Evolutionary conservation across 164 flowering plant genomes (phyloP), one percentile per base, ranked within the genome.

Genomic region (Vitis rupestris): DNA sequence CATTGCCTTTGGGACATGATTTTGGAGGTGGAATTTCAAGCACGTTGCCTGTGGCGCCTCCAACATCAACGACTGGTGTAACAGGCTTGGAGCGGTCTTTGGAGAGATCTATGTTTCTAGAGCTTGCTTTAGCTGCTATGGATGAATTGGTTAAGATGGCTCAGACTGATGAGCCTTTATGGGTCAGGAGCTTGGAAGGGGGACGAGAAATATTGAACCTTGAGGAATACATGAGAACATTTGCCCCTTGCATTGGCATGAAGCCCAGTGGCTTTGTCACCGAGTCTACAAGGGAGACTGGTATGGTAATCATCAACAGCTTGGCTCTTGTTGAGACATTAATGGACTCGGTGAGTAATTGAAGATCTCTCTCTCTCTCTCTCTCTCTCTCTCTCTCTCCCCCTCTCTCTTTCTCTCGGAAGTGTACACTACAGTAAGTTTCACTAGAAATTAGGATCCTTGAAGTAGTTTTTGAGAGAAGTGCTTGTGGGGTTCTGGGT

Each of bases 61-160:
- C 83, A 2, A 23, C 75, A 55, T 27, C 85, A 1, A 54, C 77
- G 3, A 53, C 79, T 1, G 81, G 75, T 50, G 69, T 73, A 17
- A 54, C 76, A 1, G 86, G 83, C 2, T 51, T 86, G 5, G 96
- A 89, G 19, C 79, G 85, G 58, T 83, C 91, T 3, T 44, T 82
- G 10, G 96, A 93, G 83, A 82, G 90, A 64, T 88, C 97, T 3
- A 80, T 95, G 91, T 86, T 84, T 67, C 74, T 88, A 72, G 98
- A 93, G 81, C 87, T 93, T 50, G 98, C 99, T 50, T 79, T 93
- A 80, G 79, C 88, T 50, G 96, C 98, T 29, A 95, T 95, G 99
- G 96, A 93, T 59, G 99, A 95, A 62, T 68, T 95, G 76, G 83
- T 93, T 8, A 93, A 88, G 78, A 78, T 95, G 90, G 99, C 93